Base-by-base conservation (phyloP, 2,329 filamentous ascomycete genomes). In the Aspergillus pseudoterreus region DNA sequence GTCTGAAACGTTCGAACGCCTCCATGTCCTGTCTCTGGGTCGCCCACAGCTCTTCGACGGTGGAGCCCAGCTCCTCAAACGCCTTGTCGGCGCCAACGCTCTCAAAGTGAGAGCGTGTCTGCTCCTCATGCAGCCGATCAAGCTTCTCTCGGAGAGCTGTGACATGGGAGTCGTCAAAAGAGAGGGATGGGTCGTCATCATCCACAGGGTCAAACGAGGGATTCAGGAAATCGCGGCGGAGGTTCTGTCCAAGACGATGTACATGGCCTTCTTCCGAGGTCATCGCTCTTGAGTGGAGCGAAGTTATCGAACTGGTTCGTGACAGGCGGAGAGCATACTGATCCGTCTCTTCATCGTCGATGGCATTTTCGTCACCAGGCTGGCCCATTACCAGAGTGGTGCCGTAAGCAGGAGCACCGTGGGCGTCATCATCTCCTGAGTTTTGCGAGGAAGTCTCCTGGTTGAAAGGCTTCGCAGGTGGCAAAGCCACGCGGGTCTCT, bases 231-330 rank as follows among this genome's bases (percentile, higher is more conserved):
- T 86, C 82, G 39, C 84, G 82, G 17, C 84, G 82, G 42, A 88
- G 75, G 56, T 81, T 78, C 61, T 88, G 84, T 27, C 85, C 83
- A 35, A 88, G 78, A 22, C 85, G 82, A 62, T 87, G 85, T 59
- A 88, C 79, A 30, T 82, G 82, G 30, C 85, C 86, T 78, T 89
- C 86, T 72, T 89, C 86, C 43, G 83, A 78, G 1, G 80, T 79
- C 53, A 86, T 79, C 19, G 82, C 82, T 46, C 82, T 82, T 3
- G 82, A 81, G 42, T 85, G 83, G 9, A 88, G 77, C 2, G 82
- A 85, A n/a, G 86, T 84, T 59, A 87, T 84, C 1, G 82, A 86
- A 59, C 80, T 81, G 56, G 82, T 79, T 27, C 85, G 78, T 1
- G 81, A 81, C 45, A 82, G 73, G 19, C 81, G 68, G 45, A 76